Percentiles rank a stretch among this genome's conserved stretches.
phyloP scores from a whole-genome alignment of 192 early-diverging fungal genomes.

The Thamnidium elegans region DNA sequence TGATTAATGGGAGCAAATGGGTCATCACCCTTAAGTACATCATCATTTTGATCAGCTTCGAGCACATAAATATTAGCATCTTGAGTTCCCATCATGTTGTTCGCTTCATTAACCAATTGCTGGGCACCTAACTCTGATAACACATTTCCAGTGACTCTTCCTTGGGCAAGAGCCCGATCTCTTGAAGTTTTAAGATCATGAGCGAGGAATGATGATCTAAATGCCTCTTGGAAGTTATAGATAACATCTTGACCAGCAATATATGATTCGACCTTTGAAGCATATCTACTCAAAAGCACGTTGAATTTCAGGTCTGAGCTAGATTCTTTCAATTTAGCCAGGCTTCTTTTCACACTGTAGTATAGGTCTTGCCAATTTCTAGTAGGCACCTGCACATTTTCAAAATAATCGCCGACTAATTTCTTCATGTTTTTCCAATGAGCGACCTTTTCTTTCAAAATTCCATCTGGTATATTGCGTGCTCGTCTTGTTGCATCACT shows the following conservation, averaged over 20 bases:
- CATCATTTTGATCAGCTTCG: background rate
- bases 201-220: background rate
- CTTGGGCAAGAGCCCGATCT: background rate
- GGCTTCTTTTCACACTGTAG: background rate
- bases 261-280: background rate
- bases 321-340: background rate
- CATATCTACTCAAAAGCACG: background rate
- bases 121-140: background rate
- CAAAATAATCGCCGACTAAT: background rate
- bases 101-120: background rate
- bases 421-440: constrained; percentile 1
- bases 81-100: constrained; percentile 2
- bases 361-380: background rate
- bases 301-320: background rate
- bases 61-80: constrained; percentile 1
- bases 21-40: background rate
- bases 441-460: background rate
- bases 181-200: constrained; percentile 2
- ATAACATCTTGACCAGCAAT: constrained; percentile 4
- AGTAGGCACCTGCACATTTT: background rate
- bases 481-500: background rate
- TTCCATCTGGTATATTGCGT: background rate
- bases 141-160: background rate
- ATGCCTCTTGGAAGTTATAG: background rate
- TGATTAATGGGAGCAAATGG: background rate